phyloP scores from a whole-genome alignment of 1,139 yeast species.

The Kodamaea sp. region DNA sequence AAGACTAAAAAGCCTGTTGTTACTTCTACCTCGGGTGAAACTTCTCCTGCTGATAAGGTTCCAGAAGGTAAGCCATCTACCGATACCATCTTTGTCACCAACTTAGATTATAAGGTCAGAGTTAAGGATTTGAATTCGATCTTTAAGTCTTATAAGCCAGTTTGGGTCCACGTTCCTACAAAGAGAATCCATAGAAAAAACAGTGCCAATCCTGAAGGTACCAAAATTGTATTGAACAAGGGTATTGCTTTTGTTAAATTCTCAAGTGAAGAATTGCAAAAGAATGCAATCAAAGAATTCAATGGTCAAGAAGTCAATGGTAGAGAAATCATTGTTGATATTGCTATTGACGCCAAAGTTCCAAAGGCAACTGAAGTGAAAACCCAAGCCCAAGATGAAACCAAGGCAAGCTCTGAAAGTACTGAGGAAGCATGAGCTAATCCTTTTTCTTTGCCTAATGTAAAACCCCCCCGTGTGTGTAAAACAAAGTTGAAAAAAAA shows the following conservation, averaged over 20 bases:
- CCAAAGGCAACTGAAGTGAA: slow-evolving; percentile 21
- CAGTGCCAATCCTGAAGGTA: slow-evolving; percentile 21
- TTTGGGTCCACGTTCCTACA: slow-evolving; percentile 57
- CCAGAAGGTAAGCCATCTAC: slow-evolving; percentile 56
- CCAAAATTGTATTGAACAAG: slow-evolving; percentile 42
- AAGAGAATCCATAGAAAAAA: slow-evolving; percentile 43
- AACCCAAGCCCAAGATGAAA: no score
- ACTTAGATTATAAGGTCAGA: slow-evolving; percentile 49
- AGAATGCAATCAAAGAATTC: slow-evolving; percentile 47
- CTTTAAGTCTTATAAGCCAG: slow-evolving; percentile 47
- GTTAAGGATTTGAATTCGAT: slow-evolving; percentile 41
- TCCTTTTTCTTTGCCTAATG: no score
- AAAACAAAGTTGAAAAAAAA: not conserved
- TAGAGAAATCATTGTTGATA: slow-evolving; percentile 50
- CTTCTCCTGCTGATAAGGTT: slow-evolving; percentile 19
- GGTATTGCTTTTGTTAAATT: slow-evolving; percentile 65
- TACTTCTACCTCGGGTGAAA: slow-evolving; percentile 5
- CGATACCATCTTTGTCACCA: slow-evolving; percentile 56
- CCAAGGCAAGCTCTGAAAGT: slow-evolving; percentile 4
- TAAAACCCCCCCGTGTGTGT: no score
- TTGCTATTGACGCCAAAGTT: slow-evolving; percentile 50
- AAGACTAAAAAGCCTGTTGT: slow-evolving; percentile 5
- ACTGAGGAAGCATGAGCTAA: slow-evolving; percentile 2
- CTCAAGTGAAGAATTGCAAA: slow-evolving; percentile 44
- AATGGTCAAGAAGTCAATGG: slow-evolving; percentile 52